Evolutionary conservation across 2,329 filamentous ascomycete species (phyloP).

Genomic region (Rhinocladiella mackenziei): DNA sequence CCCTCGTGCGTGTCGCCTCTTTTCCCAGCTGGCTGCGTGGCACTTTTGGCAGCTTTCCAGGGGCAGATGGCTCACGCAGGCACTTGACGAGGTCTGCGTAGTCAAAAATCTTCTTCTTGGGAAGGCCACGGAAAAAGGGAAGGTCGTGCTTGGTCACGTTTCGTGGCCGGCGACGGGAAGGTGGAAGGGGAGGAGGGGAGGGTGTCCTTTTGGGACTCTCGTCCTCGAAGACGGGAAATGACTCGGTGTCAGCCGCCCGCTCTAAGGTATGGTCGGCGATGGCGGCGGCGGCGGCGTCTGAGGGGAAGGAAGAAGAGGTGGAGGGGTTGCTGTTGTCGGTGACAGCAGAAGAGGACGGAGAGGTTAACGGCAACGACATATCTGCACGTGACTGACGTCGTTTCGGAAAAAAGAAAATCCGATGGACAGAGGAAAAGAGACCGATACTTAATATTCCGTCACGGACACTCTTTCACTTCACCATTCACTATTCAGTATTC

Average conservation of each 20-base stretch:
- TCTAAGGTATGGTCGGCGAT: slow-evolving; percentile 10
- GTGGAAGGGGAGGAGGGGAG: slow-evolving; percentile 8
- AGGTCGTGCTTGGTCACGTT: slow-evolving; percentile 23
- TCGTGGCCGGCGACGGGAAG: slow-evolving; percentile 18
- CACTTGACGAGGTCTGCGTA: slow-evolving; percentile 22
- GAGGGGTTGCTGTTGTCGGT: slow-evolving; percentile 2
- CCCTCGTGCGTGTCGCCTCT: slow-evolving; percentile 32
- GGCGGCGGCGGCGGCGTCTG: slow-evolving; percentile 6
- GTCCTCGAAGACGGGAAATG: slow-evolving; percentile 24
- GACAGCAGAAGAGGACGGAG: slow-evolving; percentile 6
- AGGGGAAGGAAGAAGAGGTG: slow-evolving; percentile 5
- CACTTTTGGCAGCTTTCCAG: slow-evolving; percentile 18
- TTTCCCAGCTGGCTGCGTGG: slow-evolving; percentile 14
- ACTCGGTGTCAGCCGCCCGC: slow-evolving; percentile 12
- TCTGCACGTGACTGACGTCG: slow-evolving; percentile 1
- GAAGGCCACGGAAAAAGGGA: slow-evolving; percentile 12
- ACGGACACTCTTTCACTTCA: no score
- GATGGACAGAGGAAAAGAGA: not conserved
- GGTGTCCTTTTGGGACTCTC: slow-evolving; percentile 6
- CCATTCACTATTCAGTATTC: no score
- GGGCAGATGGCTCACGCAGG: slow-evolving; percentile 16
- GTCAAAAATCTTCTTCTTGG: slow-evolving; percentile 17
- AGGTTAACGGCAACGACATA: slow-evolving; percentile 4
- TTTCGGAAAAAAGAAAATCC: slow-evolving; percentile 18
- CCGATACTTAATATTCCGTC: slow-evolving; percentile 17